Percentiles rank a stretch among this genome's conserved stretches.
Conservation (phyloP, 2,329 filamentous ascomycete species). For the Macroventuria anomochaeta region DNA sequence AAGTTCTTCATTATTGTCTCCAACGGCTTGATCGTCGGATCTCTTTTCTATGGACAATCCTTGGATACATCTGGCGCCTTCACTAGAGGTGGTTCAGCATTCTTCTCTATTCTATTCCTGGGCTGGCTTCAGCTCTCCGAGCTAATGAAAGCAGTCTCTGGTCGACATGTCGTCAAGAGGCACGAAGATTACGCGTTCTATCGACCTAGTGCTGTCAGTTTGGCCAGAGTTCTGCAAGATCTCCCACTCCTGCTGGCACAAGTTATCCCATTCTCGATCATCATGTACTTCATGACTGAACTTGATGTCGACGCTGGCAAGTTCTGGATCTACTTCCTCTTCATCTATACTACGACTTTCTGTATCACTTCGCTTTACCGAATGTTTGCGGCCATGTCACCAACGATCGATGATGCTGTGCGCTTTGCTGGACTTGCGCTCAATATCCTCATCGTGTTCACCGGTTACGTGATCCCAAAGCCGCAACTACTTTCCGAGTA, state of each 20-base stretch:
- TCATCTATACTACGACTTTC: conserved; percentile 68
- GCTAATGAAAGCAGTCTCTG: conserved; percentile 76
- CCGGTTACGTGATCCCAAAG: conserved; percentile 73
- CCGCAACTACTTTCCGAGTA: conserved; percentile 63
- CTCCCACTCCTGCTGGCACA: conserved; percentile 66
- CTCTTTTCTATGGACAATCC: conserved; percentile 75
- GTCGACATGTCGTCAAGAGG: conserved; percentile 71
- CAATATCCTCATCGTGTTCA: conserved; percentile 68
- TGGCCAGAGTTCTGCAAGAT: conserved; percentile 68
- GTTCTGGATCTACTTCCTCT: conserved; percentile 71
- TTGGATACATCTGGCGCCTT: conserved; percentile 67
- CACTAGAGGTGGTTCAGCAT: conserved; percentile 66
- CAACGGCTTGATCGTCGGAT: conserved; percentile 77
- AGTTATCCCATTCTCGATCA: conserved; percentile 64
- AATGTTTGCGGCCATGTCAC: conserved; percentile 69
- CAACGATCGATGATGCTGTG: conserved; percentile 70
- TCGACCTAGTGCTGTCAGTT: conserved; percentile 68
- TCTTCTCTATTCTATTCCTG: conserved; percentile 72
- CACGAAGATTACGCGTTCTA: conserved; percentile 74
- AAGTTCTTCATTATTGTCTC: conserved; percentile 81
- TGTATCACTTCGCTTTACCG: conserved; percentile 69
- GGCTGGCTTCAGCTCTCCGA: conserved; percentile 78
- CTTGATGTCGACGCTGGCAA: conserved; percentile 66
- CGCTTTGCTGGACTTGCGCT: conserved; percentile 68
- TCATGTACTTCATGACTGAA: conserved; percentile 70